Evolutionary conservation across 805 yeast species (phyloP).

Genomic region (Wickerhamiella cacticola): DNA sequence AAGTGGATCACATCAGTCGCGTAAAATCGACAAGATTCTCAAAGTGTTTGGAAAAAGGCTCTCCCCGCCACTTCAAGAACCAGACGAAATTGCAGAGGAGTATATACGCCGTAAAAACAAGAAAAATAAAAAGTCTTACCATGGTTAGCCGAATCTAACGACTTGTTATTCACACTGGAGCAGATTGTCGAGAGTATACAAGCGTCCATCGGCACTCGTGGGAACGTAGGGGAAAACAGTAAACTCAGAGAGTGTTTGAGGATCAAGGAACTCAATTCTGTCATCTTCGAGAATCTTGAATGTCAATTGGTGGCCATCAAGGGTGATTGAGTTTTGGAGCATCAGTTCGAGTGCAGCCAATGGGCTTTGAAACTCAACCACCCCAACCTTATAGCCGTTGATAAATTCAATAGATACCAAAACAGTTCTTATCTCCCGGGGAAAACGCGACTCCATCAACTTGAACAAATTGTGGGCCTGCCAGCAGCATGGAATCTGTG

Average conservation of each 20-base stretch:
- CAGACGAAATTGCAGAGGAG: slow-evolving; percentile 5
- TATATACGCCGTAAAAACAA: slow-evolving; percentile 1
- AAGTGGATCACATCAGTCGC: not conserved
- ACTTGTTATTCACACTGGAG: too few species aligned
- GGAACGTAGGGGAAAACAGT: not conserved
- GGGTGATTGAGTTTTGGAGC: not conserved
- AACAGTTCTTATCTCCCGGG: not conserved
- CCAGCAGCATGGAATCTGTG: not conserved
- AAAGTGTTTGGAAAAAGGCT: not conserved
- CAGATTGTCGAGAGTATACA: not conserved
- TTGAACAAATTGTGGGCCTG: not conserved
- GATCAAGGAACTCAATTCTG: not conserved
- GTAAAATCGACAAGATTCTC: not conserved
- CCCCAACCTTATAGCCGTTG: not conserved
- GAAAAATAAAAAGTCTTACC: not conserved
- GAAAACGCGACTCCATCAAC: not conserved
- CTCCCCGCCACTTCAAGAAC: not conserved
- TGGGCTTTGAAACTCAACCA: not conserved
- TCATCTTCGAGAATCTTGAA: not conserved
- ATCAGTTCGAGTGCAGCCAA: not conserved
- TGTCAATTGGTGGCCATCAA: not conserved
- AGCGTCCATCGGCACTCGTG: not conserved
- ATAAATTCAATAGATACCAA: not conserved
- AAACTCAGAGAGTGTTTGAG: not conserved
- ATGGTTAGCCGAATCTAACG: too few species aligned